These are phyloP conservation scores for Psilocybe subaeruginosa DNA, from an alignment of 768 basidiomycete species.

Conservation along the genomic window DNA sequence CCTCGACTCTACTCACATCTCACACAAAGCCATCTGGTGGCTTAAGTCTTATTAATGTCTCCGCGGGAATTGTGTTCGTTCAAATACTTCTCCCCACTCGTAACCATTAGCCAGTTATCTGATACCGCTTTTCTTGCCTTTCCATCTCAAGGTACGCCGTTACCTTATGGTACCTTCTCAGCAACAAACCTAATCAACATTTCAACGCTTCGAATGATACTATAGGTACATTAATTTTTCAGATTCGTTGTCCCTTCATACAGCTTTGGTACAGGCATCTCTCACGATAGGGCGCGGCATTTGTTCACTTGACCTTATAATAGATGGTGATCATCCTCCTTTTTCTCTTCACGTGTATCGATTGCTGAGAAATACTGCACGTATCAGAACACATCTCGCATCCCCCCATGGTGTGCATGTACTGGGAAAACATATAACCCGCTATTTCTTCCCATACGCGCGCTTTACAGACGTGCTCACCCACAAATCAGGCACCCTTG, in stretches of 20 bases:
- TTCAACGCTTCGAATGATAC: background rate
- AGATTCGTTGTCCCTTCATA: constrained; percentile 1
- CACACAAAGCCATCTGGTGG: too few relatives aligned
- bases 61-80: too few relatives aligned
- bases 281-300: background rate
- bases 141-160: background rate
- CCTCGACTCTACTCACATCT: background rate
- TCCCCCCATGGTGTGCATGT: background rate
- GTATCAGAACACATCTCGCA: background rate
- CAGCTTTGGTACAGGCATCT: background rate
- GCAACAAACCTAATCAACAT: background rate
- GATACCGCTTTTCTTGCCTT: background rate
- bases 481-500: constrained; percentile 5
- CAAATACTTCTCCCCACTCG: too few relatives aligned
- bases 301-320: background rate
- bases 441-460: background rate
- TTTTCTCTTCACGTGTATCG: constrained; percentile 2
- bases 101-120: background rate
- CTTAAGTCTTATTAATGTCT: too few relatives aligned
- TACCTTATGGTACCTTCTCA: background rate
- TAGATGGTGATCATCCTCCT: background rate
- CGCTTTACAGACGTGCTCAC: background rate
- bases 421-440: constrained; percentile 1
- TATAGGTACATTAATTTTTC: background rate
- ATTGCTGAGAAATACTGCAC: constrained; percentile 9